A percentile compares a stretch with the other conserved stretches of the same genome.
Conservation (phyloP, 306 rosid species). For the Lupinus albus region DNA sequence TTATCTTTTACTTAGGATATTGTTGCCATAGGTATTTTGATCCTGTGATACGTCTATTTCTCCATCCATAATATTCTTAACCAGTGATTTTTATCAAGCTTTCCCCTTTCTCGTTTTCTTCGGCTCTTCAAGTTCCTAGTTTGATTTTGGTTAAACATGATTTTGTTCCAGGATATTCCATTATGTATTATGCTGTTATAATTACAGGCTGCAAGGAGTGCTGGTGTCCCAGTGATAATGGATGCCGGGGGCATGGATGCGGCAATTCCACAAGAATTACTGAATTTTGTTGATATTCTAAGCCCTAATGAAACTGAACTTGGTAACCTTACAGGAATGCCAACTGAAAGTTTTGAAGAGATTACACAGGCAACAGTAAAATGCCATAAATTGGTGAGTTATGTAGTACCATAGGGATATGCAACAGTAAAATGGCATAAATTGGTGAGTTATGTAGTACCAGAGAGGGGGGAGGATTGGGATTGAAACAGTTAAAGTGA, state of each 20-base stretch:
- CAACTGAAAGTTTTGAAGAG: constrained; percentile 71
- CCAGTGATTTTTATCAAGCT: background rate
- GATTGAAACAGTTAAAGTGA: no score
- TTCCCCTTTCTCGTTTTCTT: background rate
- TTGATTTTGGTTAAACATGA: background rate
- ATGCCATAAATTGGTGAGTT: constrained; percentile 80
- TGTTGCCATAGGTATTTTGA: constrained; percentile 11
- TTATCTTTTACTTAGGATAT: background rate
- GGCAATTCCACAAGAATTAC: constrained; percentile 68
- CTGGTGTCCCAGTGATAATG: constrained; percentile 75
- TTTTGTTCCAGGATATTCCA: constrained; percentile 3
- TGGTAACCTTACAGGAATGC: constrained; percentile 68
- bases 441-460: constrained; percentile 61
- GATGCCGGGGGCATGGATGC: constrained; percentile 90
- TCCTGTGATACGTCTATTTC: constrained; percentile 12
- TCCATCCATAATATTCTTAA: constrained; percentile 21
- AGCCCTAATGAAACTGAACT: constrained; percentile 94
- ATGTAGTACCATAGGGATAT: background rate
- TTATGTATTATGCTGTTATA: constrained; percentile 34
- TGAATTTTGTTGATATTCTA: constrained; percentile 68
- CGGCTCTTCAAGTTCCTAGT: constrained; percentile 1
- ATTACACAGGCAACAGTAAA: constrained; percentile 62
- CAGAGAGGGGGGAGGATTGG: background rate
- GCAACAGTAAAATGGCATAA: constrained; percentile 75
- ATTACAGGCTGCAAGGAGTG: constrained; percentile 75